A percentile compares a stretch with the other conserved stretches of the same genome.
phyloP scores from a whole-genome alignment of 2,329 filamentous ascomycete species.

The Pseudogymnoascus sp. region DNA sequence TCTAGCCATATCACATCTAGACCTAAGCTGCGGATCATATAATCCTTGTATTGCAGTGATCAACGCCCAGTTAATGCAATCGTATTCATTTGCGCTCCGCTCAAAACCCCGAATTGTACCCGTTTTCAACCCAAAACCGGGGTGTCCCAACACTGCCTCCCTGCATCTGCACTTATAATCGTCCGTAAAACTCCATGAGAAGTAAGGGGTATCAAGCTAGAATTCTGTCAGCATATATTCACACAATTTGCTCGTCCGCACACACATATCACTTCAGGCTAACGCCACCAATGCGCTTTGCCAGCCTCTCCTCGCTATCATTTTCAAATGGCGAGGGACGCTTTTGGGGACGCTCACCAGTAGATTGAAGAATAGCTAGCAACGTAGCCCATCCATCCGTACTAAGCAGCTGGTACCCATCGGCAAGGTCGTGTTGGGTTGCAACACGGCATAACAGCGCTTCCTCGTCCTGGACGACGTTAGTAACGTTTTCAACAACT shows the following conservation, averaged over 20 bases:
- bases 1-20: slow-evolving; percentile 6
- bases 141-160: neutral
- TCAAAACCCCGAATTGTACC: neutral
- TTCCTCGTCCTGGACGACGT: slow-evolving; percentile 68
- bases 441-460: slow-evolving; percentile 78
- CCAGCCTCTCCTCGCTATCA: slow-evolving; percentile 38
- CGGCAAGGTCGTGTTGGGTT: slow-evolving; percentile 69
- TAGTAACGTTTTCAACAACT: slow-evolving; percentile 17
- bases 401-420: slow-evolving; percentile 75
- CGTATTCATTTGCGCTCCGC: neutral
- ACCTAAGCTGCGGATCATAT: neutral
- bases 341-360: slow-evolving; percentile 92
- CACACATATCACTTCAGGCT: slow-evolving; percentile 39
- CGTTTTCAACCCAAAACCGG: slow-evolving; percentile 2
- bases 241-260: neutral
- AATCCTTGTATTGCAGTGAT: neutral
- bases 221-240: neutral
- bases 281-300: slow-evolving; percentile 61
- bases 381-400: slow-evolving; percentile 91
- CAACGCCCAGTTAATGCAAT: slow-evolving; percentile 3
- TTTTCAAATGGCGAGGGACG: slow-evolving; percentile 39
- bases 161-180: neutral
- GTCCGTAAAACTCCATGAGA: slow-evolving; percentile 3
- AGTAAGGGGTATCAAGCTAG: slow-evolving; percentile 8
- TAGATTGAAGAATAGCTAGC: slow-evolving; percentile 87